Evolutionary conservation across 208 protist genomes (phyloP).

Genomic region (Phytomonas sp.): DNA sequence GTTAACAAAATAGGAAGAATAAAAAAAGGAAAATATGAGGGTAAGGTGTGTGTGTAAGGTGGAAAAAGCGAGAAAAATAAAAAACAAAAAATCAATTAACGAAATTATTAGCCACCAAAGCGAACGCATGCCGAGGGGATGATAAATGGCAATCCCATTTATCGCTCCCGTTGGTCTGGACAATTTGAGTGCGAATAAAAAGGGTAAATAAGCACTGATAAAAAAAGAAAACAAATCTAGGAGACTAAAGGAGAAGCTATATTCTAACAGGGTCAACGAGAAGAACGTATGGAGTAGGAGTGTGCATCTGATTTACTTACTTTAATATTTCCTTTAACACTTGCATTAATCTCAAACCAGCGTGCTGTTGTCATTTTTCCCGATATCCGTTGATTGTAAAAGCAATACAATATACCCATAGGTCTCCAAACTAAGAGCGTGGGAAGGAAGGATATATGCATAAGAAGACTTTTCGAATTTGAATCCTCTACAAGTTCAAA

Average conservation of each 20-base stretch:
- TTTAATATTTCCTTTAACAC: conserved; percentile 7
- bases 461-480: background rate
- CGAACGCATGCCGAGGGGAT: background rate
- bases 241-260: conserved; percentile 6
- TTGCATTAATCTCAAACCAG: background rate
- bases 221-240: conserved; percentile 5
- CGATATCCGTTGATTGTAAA: background rate
- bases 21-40: background rate
- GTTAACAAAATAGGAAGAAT: conserved; percentile 10
- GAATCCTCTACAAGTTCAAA: background rate
- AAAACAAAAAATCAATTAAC: conserved; percentile 10
- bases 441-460: background rate
- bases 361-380: background rate
- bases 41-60: background rate
- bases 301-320: background rate
- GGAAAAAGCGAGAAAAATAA: conserved; percentile 15
- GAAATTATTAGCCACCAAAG: conserved; percentile 8
- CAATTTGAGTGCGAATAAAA: conserved; percentile 10
- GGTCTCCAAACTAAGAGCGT: background rate
- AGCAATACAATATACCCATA: background rate
- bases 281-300: conserved; percentile 2
- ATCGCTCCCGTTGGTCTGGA: conserved; percentile 1
- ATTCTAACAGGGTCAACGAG: conserved; percentile 2
- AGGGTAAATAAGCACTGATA: conserved; percentile 12
- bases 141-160: background rate